Base-by-base conservation (phyloP, 345 rosid genomes). In the Gossypium herbaceum region DNA sequence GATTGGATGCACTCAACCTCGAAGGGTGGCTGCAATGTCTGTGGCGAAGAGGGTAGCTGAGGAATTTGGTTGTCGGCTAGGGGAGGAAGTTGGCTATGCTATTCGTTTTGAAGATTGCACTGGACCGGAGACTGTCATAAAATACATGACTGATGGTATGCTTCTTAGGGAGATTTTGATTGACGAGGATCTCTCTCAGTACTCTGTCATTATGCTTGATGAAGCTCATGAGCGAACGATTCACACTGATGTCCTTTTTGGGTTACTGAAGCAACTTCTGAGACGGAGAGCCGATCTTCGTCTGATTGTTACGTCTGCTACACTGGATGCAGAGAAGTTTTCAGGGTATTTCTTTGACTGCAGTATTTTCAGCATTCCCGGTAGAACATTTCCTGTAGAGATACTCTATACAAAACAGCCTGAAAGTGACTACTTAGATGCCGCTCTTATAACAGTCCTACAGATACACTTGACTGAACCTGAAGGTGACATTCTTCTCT, bases 71-170 rank as follows among this genome's bases (percentile, higher is more conserved):
- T 88, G 91, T 76, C 87, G 85, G 1, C 81, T 91, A 50, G 91
- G 93, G 12, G 89, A 91, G 75, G 97, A 91, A 71, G 93, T 91
- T 59, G 97, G 97, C 4, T 91, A 91, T 83, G 88, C 91, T 2
- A 83, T 91, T 71, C 82, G 93, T 43, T 89, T 91, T 43, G 88
- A 91, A 79, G 91, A 89, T 80, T 89, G 92, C 73, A 86, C 92
- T 15, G 87, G 93, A 73, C 90, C 92, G 7, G 88, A 86, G 43
- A 91, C 93, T 27, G 91, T 91, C 73, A 86, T 91, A 79, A 91
- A 89, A 81, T 91, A 91, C 75, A 86, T 91, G 91, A 91, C 94
- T 27, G 94, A 90, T 77, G 94, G 97, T 62, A 84, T 91, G 90
- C 91, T 90, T 73, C 88, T 92, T 45, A 84, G 88, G 84, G 92